Conservation (phyloP, 495 filamentous ascomycete genomes). For the Hyaloscypha finlandica region DNA sequence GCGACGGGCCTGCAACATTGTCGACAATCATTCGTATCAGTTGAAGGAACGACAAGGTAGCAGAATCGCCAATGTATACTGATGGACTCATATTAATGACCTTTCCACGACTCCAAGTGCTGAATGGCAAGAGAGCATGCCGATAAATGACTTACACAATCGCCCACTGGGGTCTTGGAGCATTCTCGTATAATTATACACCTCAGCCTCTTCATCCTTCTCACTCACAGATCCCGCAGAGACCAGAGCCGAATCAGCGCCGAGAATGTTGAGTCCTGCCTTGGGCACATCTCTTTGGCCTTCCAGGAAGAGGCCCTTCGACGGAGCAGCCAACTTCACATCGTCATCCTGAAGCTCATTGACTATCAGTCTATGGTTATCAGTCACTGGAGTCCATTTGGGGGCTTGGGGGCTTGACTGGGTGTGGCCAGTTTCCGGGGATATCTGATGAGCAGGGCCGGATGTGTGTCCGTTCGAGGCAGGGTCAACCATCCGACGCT, state of each 20-base stretch:
- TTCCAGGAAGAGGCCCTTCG: not conserved
- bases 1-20: constrained; percentile 61
- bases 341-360: not conserved
- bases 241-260: not conserved
- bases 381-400: not conserved
- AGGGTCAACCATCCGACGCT: constrained; percentile 38
- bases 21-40: constrained; percentile 73
- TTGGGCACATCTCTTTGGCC: not conserved
- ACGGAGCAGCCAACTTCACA: not conserved
- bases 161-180: constrained; percentile 58
- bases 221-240: constrained; percentile 32
- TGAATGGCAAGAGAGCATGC: not conserved
- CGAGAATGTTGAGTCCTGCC: not conserved
- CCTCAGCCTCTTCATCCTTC: constrained; percentile 57
- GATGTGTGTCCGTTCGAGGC: not conserved
- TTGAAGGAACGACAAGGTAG: constrained; percentile 70
- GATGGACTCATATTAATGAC: constrained; percentile 2
- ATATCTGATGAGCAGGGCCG: not conserved
- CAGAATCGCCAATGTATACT: constrained; percentile 75
- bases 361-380: not conserved
- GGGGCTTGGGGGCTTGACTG: not conserved
- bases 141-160: constrained; percentile 47
- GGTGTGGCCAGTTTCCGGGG: constrained; percentile 2
- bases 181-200: constrained; percentile 59
- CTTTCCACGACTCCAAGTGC: not conserved